Percentiles rank a stretch among this genome's conserved stretches.
These are phyloP conservation scores for Trichocomaceae sp. DNA, from an alignment of 2,329 filamentous ascomycete genomes.

Conservation along the genomic window DNA sequence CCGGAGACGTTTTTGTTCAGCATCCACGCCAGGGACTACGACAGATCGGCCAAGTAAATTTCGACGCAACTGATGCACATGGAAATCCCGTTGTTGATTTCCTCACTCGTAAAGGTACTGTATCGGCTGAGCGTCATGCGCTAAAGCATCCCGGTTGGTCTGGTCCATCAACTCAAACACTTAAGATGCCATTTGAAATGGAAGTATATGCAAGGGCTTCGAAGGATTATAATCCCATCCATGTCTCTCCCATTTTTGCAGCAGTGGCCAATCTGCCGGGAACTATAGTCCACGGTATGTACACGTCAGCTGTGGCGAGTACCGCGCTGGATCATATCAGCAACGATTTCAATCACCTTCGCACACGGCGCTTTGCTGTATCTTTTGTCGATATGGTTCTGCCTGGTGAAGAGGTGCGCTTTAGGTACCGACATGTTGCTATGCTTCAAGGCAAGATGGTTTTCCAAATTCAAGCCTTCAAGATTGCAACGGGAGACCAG, in stretches of 20 bases:
- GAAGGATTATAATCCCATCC: slow-evolving; percentile 90
- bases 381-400: slow-evolving; percentile 96
- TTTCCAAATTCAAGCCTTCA: slow-evolving; percentile 95
- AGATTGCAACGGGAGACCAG: slow-evolving; percentile 93
- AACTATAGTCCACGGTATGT: slow-evolving; percentile 81
- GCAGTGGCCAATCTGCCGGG: slow-evolving; percentile 72
- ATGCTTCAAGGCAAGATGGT: slow-evolving; percentile 99
- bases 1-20: background rate
- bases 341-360: slow-evolving; percentile 94
- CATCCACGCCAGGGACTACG: background rate
- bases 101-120: background rate
- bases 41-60: background rate
- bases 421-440: slow-evolving; percentile 90
- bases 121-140: background rate
- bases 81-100: background rate
- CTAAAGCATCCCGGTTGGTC: background rate
- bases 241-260: slow-evolving; percentile 92
- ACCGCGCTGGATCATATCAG: slow-evolving; percentile 91
- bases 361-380: slow-evolving; percentile 93
- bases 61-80: background rate
- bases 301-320: slow-evolving; percentile 91
- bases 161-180: background rate
- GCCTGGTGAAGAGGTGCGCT: slow-evolving; percentile 88
- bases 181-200: background rate
- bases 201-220: background rate